phyloP scores from a whole-genome alignment of 768 basidiomycete species.

The Leucosporidium scottii region DNA sequence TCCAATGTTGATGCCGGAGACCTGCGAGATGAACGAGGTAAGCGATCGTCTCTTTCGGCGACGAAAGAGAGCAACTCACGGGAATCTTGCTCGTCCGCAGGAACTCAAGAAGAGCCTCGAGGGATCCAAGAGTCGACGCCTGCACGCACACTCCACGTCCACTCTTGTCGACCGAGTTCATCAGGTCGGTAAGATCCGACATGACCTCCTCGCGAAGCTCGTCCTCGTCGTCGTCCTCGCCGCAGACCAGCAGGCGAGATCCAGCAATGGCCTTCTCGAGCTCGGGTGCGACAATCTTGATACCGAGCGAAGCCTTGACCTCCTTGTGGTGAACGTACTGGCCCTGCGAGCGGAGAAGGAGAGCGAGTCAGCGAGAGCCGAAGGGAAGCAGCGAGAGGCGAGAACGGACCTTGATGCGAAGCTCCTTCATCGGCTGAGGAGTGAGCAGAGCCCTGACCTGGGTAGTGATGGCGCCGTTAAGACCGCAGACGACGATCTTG shows the following conservation, averaged over 20 bases:
- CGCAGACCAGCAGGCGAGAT: constrained; percentile 81
- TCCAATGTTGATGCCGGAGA: constrained; percentile 94
- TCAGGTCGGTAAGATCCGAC: constrained; percentile 82
- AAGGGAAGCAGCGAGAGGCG: constrained; percentile 14
- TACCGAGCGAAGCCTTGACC: constrained; percentile 91
- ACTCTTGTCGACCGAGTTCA: constrained; percentile 85
- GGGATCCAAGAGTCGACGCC: constrained; percentile 89
- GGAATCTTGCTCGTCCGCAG: constrained; percentile 91
- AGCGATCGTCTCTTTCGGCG: background rate
- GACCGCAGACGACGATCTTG: constrained; percentile 87
- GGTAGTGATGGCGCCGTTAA: constrained; percentile 94
- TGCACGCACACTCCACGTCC: constrained; percentile 98
- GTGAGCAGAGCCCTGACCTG: constrained; percentile 89
- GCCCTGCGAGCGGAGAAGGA: constrained; percentile 18
- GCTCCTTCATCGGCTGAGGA: constrained; percentile 88
- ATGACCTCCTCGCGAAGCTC: constrained; percentile 90
- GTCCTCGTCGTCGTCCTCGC: constrained; percentile 95
- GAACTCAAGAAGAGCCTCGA: constrained; percentile 95
- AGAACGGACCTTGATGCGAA: constrained; percentile 79
- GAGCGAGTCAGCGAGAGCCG: background rate
- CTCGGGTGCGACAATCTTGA: constrained; percentile 90
- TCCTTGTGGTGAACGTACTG: constrained; percentile 93
- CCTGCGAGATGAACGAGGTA: constrained; percentile 39
- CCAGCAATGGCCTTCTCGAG: constrained; percentile 98
- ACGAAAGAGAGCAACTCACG: constrained; percentile 9